A percentile compares a stretch with the other conserved stretches of the same genome.
These are phyloP conservation scores for Trichoderma sp. DNA, from an alignment of 2,329 filamentous ascomycete genomes.

Conservation along the genomic window DNA sequence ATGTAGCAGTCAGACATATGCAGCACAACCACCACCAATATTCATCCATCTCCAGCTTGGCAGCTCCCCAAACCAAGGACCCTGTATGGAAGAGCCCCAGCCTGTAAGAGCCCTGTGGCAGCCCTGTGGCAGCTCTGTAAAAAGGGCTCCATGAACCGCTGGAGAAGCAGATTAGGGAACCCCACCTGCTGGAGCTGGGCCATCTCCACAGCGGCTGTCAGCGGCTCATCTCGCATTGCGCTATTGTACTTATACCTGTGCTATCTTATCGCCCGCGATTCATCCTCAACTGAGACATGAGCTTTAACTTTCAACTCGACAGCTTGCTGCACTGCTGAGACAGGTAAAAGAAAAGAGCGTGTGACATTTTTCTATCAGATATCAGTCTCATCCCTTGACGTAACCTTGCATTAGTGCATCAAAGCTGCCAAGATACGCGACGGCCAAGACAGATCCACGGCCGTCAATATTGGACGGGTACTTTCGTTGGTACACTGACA, in stretches of 20 bases:
- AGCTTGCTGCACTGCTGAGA: not conserved
- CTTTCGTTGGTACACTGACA: not conserved
- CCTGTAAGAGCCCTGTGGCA: not conserved
- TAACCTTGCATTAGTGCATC: not conserved
- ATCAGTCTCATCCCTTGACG: not conserved
- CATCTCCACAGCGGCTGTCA: constrained; percentile 16
- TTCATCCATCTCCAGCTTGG: no score
- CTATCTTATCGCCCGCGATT: not conserved
- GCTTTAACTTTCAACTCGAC: not conserved
- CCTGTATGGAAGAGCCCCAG: no score
- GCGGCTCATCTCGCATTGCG: constrained; percentile 6
- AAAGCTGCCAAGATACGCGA: not conserved
- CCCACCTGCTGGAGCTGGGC: not conserved
- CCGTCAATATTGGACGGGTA: not conserved
- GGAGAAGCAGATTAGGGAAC: not conserved
- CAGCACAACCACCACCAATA: no score
- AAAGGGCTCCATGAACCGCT: not conserved
- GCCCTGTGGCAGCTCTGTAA: not conserved
- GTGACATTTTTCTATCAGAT: not conserved
- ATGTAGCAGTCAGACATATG: no score
- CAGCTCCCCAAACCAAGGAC: no score
- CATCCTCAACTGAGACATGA: not conserved
- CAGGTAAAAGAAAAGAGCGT: not conserved
- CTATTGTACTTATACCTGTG: not conserved
- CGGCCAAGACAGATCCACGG: not conserved